A percentile compares a stretch with the other conserved stretches of the same genome.
Conservation (phyloP, 371 early-diverging fungal genomes). For the Apophysomyces variabilis region DNA sequence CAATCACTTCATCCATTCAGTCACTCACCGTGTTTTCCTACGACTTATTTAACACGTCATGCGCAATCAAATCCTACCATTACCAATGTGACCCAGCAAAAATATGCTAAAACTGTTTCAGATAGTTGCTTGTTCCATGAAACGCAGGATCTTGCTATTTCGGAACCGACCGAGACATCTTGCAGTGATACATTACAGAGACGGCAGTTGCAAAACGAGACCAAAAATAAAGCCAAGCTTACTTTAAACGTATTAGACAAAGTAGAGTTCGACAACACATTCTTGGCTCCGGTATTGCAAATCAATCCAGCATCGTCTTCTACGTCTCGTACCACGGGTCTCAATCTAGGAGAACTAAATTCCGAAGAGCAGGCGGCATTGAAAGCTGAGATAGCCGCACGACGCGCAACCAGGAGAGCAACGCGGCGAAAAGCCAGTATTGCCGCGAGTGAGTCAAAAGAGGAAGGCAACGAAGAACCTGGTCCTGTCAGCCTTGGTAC, state of each 20-base stretch:
- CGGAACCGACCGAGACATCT: background rate
- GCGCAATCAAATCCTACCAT: conserved; percentile 1
- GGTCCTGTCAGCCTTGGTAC: conserved; percentile 65
- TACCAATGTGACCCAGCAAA: background rate
- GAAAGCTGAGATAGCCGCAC: conserved; percentile 19
- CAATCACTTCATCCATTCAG: background rate
- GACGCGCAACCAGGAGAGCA: conserved; percentile 18
- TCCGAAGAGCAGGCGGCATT: conserved; percentile 18
- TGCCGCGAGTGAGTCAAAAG: conserved; percentile 37
- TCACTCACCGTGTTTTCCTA: background rate
- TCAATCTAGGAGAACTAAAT: conserved; percentile 17
- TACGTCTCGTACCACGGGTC: background rate
- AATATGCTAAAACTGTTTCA: background rate
- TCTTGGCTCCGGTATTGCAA: no score
- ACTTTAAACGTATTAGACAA: background rate
- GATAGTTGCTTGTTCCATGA: background rate
- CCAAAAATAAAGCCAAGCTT: no score
- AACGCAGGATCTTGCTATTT: conserved; percentile 6
- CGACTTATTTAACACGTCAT: background rate
- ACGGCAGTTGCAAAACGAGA: no score
- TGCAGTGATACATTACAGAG: no score
- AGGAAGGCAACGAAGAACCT: conserved; percentile 50
- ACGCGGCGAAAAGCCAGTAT: conserved; percentile 18
- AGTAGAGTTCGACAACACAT: background rate
- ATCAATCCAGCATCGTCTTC: background rate